Conservation (phyloP, 768 basidiomycete species). For the Boletus rubroflammeus region DNA sequence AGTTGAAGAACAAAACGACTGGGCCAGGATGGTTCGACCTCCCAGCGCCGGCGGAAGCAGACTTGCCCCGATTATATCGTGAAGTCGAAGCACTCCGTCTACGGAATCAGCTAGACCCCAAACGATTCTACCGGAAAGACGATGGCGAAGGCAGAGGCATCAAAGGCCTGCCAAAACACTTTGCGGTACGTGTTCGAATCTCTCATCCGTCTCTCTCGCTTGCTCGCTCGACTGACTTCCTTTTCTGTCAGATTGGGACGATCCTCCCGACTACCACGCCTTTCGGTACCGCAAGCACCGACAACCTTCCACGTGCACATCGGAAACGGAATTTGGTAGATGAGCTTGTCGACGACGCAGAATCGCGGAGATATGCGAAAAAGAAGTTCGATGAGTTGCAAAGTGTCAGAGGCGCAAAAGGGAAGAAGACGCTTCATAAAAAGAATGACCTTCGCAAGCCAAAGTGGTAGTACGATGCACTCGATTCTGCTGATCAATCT, state of each 20-base stretch:
- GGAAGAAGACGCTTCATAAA: constrained; percentile 64
- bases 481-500: constrained; percentile 7
- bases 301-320: constrained; percentile 66
- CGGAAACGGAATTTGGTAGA: constrained; percentile 84
- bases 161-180: constrained; percentile 83
- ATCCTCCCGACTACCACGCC: constrained; percentile 68
- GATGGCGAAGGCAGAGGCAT: constrained; percentile 82
- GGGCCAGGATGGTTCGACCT: constrained; percentile 87
- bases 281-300: constrained; percentile 63
- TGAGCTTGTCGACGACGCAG: constrained; percentile 85
- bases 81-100: constrained; percentile 87
- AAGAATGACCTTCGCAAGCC: constrained; percentile 58
- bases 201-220: not conserved
- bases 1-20: constrained; percentile 71
- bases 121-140: constrained; percentile 86
- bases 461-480: constrained; percentile 56
- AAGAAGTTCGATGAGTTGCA: constrained; percentile 84
- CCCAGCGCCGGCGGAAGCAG: constrained; percentile 76
- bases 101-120: constrained; percentile 86
- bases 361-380: constrained; percentile 85
- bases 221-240: constrained; percentile 6
- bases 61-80: constrained; percentile 72
- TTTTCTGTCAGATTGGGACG: constrained; percentile 63
- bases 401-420: constrained; percentile 59
- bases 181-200: constrained; percentile 59